Evolutionary conservation across 129 eudicot genomes (phyloP).

Genomic region (Pseudognaphalium luteoalbum): DNA sequence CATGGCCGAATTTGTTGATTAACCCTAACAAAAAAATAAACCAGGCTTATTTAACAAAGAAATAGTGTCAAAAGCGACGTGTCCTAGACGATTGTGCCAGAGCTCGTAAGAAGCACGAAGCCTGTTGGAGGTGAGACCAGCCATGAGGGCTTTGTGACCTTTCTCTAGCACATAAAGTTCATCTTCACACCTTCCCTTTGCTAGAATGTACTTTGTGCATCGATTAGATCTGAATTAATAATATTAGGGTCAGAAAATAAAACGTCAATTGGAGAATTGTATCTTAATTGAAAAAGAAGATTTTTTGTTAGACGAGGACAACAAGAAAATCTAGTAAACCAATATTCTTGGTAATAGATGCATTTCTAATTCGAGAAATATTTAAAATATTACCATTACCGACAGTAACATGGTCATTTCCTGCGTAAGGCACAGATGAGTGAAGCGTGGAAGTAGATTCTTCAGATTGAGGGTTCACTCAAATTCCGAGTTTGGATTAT

Average conservation of each 20-base stretch:
- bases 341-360: not conserved
- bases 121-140: not conserved
- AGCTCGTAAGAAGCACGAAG: not conserved
- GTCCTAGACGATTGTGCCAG: not conserved
- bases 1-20: too few species aligned
- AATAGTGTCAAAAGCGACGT: not conserved
- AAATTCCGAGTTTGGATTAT: too few species aligned
- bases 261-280: not conserved
- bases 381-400: slow-evolving; percentile 1
- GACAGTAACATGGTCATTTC: not conserved
- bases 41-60: not conserved
- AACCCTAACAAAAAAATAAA: not conserved
- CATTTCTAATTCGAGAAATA: not conserved
- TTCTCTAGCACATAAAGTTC: not conserved
- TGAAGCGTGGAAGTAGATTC: not conserved
- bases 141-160: slow-evolving; percentile 2
- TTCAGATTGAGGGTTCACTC: too few species aligned
- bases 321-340: not conserved
- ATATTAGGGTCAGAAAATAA: not conserved
- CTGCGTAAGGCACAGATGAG: not conserved
- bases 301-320: not conserved
- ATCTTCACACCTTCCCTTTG: slow-evolving; percentile 7
- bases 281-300: not conserved
- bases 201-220: not conserved
- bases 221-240: not conserved